These are phyloP conservation scores for Vaccinium darrowii DNA, from an alignment of 148 eudicot species.

Conservation along the genomic window DNA sequence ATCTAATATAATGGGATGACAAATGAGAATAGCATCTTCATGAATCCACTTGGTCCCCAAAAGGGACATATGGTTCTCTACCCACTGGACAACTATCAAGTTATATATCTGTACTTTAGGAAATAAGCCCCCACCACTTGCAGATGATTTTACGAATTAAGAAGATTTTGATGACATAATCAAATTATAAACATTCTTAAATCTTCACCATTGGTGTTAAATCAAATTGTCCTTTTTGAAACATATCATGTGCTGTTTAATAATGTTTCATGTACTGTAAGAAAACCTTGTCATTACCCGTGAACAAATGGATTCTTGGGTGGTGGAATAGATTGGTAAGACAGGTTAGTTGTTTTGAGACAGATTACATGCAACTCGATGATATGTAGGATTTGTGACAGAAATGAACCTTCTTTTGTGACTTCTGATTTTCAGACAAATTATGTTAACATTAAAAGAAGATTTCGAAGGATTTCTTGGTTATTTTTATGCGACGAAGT, in stretches of 20 bases:
- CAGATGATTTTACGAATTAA: neutral
- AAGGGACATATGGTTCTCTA: conserved; percentile 10
- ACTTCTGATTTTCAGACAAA: no score
- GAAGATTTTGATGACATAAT: neutral
- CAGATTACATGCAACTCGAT: neutral
- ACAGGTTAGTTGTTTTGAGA: conserved; percentile 5
- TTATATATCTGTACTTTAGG: neutral
- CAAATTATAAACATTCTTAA: neutral
- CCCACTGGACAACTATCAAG: conserved; percentile 7
- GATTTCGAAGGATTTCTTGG: no score
- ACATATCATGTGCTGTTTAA: neutral
- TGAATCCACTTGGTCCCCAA: conserved; percentile 14
- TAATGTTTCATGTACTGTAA: neutral
- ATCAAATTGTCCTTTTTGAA: neutral
- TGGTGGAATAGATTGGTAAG: neutral
- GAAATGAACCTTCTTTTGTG: no score
- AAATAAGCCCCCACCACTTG: neutral
- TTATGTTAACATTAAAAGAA: no score
- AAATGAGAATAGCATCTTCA: conserved; percentile 6
- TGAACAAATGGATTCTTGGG: neutral
- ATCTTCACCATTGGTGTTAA: neutral
- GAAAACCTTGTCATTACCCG: conserved; percentile 14
- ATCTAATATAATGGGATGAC: neutral
- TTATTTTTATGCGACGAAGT: no score
- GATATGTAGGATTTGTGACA: neutral